Percentiles rank a stretch among this genome's conserved stretches.
phyloP scores from a whole-genome alignment of 2,329 filamentous ascomycete species.

The Colletotrichum chlorophyti region DNA sequence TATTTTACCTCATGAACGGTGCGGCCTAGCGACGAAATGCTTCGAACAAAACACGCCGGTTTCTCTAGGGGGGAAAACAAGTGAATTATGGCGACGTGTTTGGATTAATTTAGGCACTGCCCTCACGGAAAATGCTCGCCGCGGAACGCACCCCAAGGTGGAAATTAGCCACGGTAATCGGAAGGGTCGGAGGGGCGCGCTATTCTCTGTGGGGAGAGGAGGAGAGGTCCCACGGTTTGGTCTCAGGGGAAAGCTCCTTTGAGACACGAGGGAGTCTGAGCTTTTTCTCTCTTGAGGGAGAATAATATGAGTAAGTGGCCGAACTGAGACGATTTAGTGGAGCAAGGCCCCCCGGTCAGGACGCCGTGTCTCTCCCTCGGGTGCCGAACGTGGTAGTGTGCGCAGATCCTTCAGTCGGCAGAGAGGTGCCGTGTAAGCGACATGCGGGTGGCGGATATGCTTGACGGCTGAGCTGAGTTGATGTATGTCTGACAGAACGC shows the following conservation, averaged over 20 bases:
- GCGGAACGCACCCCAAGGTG: background rate
- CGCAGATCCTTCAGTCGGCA: too few species aligned
- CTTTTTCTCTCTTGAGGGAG: background rate
- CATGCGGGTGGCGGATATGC: too few species aligned
- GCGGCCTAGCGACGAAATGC: too few species aligned
- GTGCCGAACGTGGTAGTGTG: too few species aligned
- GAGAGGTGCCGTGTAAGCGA: too few species aligned
- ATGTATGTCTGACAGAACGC: too few species aligned
- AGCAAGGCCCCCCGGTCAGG: too few species aligned
- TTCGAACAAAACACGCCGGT: background rate
- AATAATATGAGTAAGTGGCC: background rate
- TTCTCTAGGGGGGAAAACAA: background rate
- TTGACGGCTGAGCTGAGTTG: too few species aligned
- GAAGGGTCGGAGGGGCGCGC: slow-evolving; percentile 14
- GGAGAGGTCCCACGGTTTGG: background rate
- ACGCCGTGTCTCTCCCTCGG: too few species aligned
- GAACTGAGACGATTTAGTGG: slow-evolving; percentile 1
- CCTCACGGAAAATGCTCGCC: background rate
- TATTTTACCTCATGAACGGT: too few species aligned
- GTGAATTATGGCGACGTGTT: too few species aligned
- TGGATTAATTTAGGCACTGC: too few species aligned
- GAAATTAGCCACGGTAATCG: slow-evolving; percentile 22
- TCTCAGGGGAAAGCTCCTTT: background rate
- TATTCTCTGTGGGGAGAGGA: background rate
- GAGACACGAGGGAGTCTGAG: slow-evolving; percentile 9